phyloP scores from a whole-genome alignment of 2,329 filamentous ascomycete species.

The Colletotrichum incanum region DNA sequence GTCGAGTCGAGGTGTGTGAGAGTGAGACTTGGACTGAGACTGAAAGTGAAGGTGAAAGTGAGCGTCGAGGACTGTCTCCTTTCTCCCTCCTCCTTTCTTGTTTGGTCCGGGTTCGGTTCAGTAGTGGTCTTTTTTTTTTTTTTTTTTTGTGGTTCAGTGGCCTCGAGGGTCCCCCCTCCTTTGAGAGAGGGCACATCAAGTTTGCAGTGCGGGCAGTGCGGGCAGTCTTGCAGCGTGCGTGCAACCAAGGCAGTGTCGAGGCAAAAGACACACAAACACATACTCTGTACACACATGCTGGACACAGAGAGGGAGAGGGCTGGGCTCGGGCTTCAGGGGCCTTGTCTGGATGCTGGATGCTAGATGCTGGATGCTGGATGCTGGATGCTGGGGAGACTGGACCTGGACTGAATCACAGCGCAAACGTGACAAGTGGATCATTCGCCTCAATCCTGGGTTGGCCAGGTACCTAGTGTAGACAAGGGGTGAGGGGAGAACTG shows the following conservation, averaged over 20 bases:
- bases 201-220: neutral
- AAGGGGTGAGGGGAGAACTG: neutral
- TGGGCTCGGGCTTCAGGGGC: neutral
- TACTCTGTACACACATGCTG: too few species aligned
- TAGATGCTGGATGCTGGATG: too few species aligned
- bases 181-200: neutral
- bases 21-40: neutral
- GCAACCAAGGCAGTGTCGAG: neutral
- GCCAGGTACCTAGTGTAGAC: too few species aligned
- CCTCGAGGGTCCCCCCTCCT: neutral
- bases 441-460: neutral
- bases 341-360: neutral
- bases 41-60: neutral
- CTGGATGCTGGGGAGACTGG: neutral
- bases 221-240: neutral
- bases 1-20: neutral
- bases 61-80: neutral
- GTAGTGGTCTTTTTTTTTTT: neutral
- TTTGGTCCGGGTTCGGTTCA: neutral
- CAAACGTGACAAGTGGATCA: neutral
- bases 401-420: conserved; percentile 4
- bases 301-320: neutral
- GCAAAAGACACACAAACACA: too few species aligned
- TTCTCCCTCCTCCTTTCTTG: neutral
- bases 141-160: neutral